These are phyloP conservation scores for Isoetes taiwanensis DNA, from an alignment of 75 land plant species.

Conservation along the genomic window DNA sequence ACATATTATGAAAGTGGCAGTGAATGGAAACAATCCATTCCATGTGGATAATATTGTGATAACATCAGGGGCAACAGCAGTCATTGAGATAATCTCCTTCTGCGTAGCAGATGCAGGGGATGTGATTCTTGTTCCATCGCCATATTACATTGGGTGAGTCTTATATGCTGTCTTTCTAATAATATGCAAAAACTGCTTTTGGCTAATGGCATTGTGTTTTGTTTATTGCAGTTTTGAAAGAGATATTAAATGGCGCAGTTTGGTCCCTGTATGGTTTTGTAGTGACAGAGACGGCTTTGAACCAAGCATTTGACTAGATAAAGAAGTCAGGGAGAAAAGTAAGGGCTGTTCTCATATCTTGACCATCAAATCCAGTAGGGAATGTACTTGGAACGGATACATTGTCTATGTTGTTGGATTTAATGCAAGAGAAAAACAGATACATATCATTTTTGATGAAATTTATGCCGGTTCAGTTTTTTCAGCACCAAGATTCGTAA, in stretches of 20 bases:
- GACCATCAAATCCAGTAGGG: constrained; percentile 81
- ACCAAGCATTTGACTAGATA: constrained; percentile 42
- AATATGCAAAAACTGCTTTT: too few relatives aligned
- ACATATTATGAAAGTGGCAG: constrained; percentile 42
- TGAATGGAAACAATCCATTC: constrained; percentile 31
- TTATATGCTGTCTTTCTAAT: too few relatives aligned
- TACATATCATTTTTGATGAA: constrained; percentile 79
- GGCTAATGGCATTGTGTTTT: too few relatives aligned
- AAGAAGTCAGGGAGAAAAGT: constrained; percentile 42
- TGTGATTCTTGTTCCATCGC: constrained; percentile 69
- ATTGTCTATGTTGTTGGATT: constrained; percentile 32
- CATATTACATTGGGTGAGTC: constrained; percentile 61
- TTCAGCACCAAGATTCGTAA: constrained; percentile 42
- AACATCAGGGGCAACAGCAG: constrained; percentile 73
- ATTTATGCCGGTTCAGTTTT: constrained; percentile 63
- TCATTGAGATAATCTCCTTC: constrained; percentile 50
- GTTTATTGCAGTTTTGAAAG: constrained; percentile 48
- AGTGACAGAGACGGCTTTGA: constrained; percentile 50
- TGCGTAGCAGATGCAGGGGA: constrained; percentile 64
- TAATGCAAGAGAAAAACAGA: constrained; percentile 53
- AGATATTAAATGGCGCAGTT: constrained; percentile 56
- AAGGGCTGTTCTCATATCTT: constrained; percentile 53
- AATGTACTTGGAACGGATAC: constrained; percentile 32
- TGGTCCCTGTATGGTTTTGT: constrained; percentile 60
- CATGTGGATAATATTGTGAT: constrained; percentile 43